These are phyloP conservation scores for Nematodospora anomalae DNA, from an alignment of 1,139 yeast species.

Conservation along the genomic window DNA sequence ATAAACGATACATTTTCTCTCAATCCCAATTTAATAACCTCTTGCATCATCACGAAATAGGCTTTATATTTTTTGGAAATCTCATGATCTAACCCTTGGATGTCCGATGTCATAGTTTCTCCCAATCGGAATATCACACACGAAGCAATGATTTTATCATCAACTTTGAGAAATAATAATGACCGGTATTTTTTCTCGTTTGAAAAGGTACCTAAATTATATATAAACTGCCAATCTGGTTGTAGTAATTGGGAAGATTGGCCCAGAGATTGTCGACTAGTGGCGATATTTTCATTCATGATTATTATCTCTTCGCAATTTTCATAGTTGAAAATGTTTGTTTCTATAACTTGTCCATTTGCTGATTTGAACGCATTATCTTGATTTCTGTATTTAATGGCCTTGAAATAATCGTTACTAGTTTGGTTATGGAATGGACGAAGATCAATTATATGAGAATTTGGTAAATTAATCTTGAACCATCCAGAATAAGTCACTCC, in stretches of 20 bases:
- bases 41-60: conserved; percentile 51
- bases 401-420: conserved; percentile 35
- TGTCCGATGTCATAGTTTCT: conserved; percentile 45
- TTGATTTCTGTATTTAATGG: conserved; percentile 42
- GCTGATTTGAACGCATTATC: conserved; percentile 33
- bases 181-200: conserved; percentile 29
- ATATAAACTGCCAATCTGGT: conserved; percentile 33
- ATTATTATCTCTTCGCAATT: conserved; percentile 30
- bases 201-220: conserved; percentile 25
- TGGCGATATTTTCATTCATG: conserved; percentile 41
- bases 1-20: conserved; percentile 39
- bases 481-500: conserved; percentile 43
- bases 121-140: conserved; percentile 45
- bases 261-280: conserved; percentile 34
- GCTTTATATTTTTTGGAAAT: conserved; percentile 40
- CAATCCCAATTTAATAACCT: conserved; percentile 41
- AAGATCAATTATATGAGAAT: conserved; percentile 42
- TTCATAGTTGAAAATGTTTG: conserved; percentile 23
- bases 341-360: conserved; percentile 32
- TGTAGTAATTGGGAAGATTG: conserved; percentile 37
- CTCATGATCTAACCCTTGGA: conserved; percentile 46
- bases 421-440: conserved; percentile 33
- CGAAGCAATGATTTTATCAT: conserved; percentile 36
- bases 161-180: conserved; percentile 38
- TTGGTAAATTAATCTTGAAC: conserved; percentile 34